These are phyloP conservation scores for Penicillium mononematosum DNA, from an alignment of 495 filamentous ascomycete species.

Conservation along the genomic window DNA sequence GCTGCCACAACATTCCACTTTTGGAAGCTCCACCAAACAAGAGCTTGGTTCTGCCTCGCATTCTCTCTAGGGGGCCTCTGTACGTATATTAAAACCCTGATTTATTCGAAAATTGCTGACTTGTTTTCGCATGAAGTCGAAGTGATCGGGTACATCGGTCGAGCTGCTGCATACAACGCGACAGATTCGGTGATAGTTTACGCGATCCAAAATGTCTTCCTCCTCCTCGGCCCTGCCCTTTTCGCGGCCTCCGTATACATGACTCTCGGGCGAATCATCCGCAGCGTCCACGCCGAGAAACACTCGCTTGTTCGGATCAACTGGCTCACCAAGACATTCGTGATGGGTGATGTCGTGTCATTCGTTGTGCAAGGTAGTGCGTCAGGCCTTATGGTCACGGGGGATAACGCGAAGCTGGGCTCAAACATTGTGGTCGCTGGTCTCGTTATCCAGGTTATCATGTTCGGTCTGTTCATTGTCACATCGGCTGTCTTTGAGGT, in stretches of 20 bases:
- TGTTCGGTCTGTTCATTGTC: slow-evolving; percentile 38
- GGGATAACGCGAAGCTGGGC: slow-evolving; percentile 8
- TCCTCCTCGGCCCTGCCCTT: slow-evolving; percentile 32
- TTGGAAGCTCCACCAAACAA: slow-evolving; percentile 20
- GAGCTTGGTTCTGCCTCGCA: slow-evolving; percentile 17
- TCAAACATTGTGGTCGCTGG: slow-evolving; percentile 32
- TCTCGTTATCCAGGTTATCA: slow-evolving; percentile 34
- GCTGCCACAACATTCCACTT: slow-evolving; percentile 40
- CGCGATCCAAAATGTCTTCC: slow-evolving; percentile 30
- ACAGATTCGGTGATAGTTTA: slow-evolving; percentile 26
- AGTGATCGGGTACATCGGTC: slow-evolving; percentile 44
- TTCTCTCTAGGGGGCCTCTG: slow-evolving; percentile 20
- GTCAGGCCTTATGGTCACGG: slow-evolving; percentile 1
- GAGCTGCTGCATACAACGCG: slow-evolving; percentile 21
- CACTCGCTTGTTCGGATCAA: slow-evolving; percentile 10
- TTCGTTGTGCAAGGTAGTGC: slow-evolving; percentile 20
- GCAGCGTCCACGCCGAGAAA: slow-evolving; percentile 36
- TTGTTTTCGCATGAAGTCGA: slow-evolving; percentile 36
- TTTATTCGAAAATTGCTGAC: background rate
- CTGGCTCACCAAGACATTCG: slow-evolving; percentile 21
- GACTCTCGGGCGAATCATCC: slow-evolving; percentile 47
- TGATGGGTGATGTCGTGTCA: slow-evolving; percentile 21
- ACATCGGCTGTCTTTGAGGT: slow-evolving; percentile 28
- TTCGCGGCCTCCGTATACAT: slow-evolving; percentile 54
- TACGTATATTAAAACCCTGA: slow-evolving; percentile 13